These are phyloP conservation scores for Ascoidea tarda DNA, from an alignment of 805 yeast species.

Conservation along the genomic window DNA sequence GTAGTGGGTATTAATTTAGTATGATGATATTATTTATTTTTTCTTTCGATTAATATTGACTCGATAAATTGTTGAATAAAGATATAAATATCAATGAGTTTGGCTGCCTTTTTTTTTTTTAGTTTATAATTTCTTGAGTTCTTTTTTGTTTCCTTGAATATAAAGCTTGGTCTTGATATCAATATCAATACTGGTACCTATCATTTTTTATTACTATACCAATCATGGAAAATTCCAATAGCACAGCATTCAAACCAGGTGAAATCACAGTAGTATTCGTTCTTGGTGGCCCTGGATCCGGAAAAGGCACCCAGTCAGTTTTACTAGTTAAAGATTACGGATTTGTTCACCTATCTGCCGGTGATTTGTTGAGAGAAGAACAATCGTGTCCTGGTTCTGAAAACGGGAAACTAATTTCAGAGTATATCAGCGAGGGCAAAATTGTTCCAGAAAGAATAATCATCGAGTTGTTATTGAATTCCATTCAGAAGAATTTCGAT, in stretches of 20 bases:
- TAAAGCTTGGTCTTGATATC: too few species aligned
- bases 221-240: too few species aligned
- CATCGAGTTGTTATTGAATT: slow-evolving; percentile 65
- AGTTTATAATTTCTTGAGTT: too few species aligned
- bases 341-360: slow-evolving; percentile 89
- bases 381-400: slow-evolving; percentile 71
- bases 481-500: slow-evolving; percentile 41
- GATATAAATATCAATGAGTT: too few species aligned
- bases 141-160: too few species aligned
- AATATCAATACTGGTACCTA: too few species aligned
- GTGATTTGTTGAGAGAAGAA: slow-evolving; percentile 87
- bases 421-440: slow-evolving; percentile 72
- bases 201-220: too few species aligned
- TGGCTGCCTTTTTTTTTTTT: too few species aligned
- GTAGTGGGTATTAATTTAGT: too few species aligned
- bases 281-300: slow-evolving; percentile 96
- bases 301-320: slow-evolving; percentile 94
- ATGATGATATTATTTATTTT: too few species aligned
- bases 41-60: too few species aligned
- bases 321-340: slow-evolving; percentile 67
- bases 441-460: slow-evolving; percentile 93
- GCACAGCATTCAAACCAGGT: slow-evolving; percentile 39
- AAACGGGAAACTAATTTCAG: slow-evolving; percentile 74
- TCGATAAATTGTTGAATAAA: too few species aligned
- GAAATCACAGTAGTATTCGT: slow-evolving; percentile 78